Evolutionary conservation across 345 rosid species (phyloP).

Genomic region (Eucalyptus dawsonii): DNA sequence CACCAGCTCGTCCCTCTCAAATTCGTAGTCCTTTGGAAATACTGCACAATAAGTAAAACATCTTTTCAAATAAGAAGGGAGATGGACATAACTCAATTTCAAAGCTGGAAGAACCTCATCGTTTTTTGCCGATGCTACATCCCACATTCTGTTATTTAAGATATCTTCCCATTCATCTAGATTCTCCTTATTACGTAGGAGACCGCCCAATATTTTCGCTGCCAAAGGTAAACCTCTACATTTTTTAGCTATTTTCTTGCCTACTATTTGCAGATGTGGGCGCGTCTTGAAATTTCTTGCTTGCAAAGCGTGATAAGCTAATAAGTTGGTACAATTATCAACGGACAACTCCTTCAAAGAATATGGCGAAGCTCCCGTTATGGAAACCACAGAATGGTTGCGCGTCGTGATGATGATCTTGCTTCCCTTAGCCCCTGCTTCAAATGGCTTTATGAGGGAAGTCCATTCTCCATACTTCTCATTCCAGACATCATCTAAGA

Average conservation of each 20-base stretch:
- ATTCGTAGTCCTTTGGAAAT: not conserved
- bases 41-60: not conserved
- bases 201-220: not conserved
- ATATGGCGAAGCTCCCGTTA: not conserved
- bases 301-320: not conserved
- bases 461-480: not conserved
- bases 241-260: not conserved
- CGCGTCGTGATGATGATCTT: not conserved
- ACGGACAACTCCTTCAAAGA: not conserved
- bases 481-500: not conserved
- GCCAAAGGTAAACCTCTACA: not conserved
- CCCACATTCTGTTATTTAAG: not conserved
- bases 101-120: not conserved
- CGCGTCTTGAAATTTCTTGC: not conserved
- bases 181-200: not conserved
- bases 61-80: not conserved
- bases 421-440: not conserved
- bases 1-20: not conserved
- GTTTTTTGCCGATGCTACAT: not conserved
- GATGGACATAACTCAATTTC: not conserved
- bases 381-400: not conserved
- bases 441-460: not conserved
- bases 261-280: not conserved
- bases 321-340: not conserved
- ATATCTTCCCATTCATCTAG: not conserved